Base-by-base conservation (phyloP, 305 asterid species). In the Ilex paraguariensis region DNA sequence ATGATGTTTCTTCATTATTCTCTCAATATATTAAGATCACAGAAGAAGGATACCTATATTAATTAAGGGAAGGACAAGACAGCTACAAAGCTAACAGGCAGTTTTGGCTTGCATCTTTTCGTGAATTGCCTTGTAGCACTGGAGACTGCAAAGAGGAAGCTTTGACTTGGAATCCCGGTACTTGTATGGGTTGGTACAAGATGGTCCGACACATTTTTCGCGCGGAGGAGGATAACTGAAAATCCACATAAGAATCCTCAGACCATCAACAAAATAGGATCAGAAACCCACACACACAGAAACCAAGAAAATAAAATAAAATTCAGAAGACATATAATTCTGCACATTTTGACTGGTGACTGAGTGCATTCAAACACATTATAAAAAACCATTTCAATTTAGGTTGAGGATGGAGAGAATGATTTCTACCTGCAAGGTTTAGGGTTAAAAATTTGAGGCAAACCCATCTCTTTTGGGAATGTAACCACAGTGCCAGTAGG, bases 141-240 rank as follows among this genome's bases (percentile, higher is more conserved):
- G 78, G 56, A 90, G 95, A 73, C 95, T 90, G 79, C 91, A 90
- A 60, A 87, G 91, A 31, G 94, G 95, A 57, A 90, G 81, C 60
- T 87, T 87, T 1, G 87, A 85, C 70, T 83, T 82, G 5, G 94
- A 85, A 70, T 90, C 91, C 21, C 94, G 79, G 68, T 90, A 87
- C 74, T 83, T 90, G 80, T 83, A 90, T 57, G 68, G 81, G 65
- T 87, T 90, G 56, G 84, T 75, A 70, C 95, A 87, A n/a, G 86
- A 83, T 48, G 97, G 97, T 11, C 76, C 90, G 0, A 82, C 95
- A 69, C 95, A 90, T 80, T 80, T 84, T 71, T 87, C 90, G 13
- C 94, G 82, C 15, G 95, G 90, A 39, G 88, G 87, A 63, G 95
- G 95, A 67, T 89, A 89, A 76, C 93, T 84, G 81, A 16, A 69